Evolutionary conservation across 441 rosid species (phyloP).

Genomic region (Gossypium gossypioides): DNA sequence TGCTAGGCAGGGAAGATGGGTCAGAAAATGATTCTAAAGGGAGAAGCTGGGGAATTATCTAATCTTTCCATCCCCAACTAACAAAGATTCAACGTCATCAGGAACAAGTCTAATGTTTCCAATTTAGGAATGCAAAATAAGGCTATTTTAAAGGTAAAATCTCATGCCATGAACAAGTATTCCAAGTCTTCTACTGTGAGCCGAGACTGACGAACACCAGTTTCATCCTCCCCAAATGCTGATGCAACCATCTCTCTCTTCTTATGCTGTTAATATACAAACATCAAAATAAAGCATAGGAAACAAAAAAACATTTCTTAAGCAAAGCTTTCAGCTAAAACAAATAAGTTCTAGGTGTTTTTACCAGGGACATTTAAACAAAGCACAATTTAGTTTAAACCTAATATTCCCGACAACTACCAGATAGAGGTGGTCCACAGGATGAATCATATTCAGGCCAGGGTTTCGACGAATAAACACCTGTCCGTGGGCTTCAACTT

Average conservation of each 20-base stretch:
- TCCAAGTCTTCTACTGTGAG: slow-evolving; percentile 70
- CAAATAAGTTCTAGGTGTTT: not conserved
- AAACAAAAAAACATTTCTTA: not conserved
- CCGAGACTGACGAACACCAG: slow-evolving; percentile 56
- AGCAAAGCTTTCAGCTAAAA: not conserved
- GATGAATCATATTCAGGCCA: not conserved
- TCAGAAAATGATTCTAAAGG: not conserved
- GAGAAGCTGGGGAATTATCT: not conserved
- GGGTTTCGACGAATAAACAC: not conserved
- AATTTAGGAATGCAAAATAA: not conserved
- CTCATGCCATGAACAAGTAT: slow-evolving; percentile 68
- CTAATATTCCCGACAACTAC: too few species aligned
- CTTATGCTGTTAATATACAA: slow-evolving; percentile 51
- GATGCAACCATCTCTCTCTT: slow-evolving; percentile 85
- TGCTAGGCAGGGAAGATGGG: not conserved
- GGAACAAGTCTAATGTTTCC: not conserved
- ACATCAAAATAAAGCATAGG: not conserved
- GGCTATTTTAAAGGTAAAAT: not conserved
- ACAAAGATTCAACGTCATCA: not conserved
- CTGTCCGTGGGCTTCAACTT: not conserved
- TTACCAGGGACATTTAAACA: not conserved
- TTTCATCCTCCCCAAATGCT: slow-evolving; percentile 84
- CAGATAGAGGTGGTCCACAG: not conserved
- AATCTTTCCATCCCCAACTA: not conserved
- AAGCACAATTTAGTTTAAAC: not conserved